Evolutionary conservation across 2,329 filamentous ascomycete genomes (phyloP).

Genomic region (Cercospora sesami): DNA sequence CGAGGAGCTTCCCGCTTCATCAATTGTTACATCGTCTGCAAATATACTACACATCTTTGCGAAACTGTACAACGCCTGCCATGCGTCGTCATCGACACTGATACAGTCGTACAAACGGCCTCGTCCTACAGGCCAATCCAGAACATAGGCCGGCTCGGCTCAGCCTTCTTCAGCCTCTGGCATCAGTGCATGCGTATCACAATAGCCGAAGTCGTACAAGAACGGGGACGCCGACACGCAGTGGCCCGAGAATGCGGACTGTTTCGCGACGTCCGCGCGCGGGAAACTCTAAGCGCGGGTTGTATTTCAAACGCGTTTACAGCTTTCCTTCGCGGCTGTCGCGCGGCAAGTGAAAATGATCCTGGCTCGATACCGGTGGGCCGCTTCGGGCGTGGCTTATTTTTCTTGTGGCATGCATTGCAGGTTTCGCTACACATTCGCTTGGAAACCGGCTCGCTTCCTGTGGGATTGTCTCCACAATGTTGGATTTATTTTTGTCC

Average conservation of each 20-base stretch:
- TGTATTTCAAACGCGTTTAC: not conserved
- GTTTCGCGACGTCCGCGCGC: constrained; percentile 6
- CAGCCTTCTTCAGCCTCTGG: not conserved
- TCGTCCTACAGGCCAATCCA: not conserved
- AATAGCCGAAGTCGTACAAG: not conserved
- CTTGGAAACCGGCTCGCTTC: constrained; percentile 3
- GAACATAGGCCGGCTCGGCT: not conserved
- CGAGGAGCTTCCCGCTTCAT: not conserved
- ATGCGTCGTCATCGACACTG: not conserved
- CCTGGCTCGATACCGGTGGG: constrained; percentile 1
- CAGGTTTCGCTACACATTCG: not conserved
- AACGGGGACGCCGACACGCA: not conserved
- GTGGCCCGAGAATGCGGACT: not conserved
- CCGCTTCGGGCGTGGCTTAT: not conserved
- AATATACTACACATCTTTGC: not conserved
- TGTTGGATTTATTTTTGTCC: not conserved
- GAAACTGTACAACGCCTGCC: not conserved
- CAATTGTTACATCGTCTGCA: not conserved
- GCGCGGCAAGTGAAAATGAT: not conserved
- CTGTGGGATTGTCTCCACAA: not conserved
- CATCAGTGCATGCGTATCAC: constrained; percentile 1
- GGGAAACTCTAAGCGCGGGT: constrained; percentile 5
- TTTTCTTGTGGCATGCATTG: constrained; percentile 5
- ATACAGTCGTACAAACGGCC: not conserved
- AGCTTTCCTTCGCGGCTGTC: constrained; percentile 9